Percentiles rank a stretch among this genome's conserved stretches.
Evolutionary conservation across 257 asterid species (phyloP).

Genomic region (Scutellaria barbata): DNA sequence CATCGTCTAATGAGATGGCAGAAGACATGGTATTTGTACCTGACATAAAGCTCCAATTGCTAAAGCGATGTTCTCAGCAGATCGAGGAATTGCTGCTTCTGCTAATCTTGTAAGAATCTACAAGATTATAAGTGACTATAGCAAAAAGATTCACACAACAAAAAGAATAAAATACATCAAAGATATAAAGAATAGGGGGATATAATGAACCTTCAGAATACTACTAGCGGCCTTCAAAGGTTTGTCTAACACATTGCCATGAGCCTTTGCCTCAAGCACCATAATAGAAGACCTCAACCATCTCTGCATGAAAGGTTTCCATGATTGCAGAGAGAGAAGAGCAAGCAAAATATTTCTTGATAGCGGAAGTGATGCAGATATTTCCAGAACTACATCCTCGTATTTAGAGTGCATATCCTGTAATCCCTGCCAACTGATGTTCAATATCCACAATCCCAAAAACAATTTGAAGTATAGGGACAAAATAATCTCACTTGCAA

Average conservation of each 20-base stretch:
- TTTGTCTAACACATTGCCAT: constrained; percentile 58
- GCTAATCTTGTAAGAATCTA: constrained; percentile 71
- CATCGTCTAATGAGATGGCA: constrained; percentile 16
- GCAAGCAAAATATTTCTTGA: constrained; percentile 85
- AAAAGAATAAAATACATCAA: constrained; percentile 23
- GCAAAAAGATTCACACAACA: constrained; percentile 25
- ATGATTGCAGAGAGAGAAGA: constrained; percentile 83
- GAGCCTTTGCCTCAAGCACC: constrained; percentile 64
- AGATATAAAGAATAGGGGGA: constrained; percentile 23
- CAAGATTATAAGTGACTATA: constrained; percentile 27
- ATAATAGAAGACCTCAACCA: constrained; percentile 81
- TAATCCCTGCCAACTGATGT: constrained; percentile 49
- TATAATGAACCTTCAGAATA: constrained; percentile 71
- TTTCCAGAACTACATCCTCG: constrained; percentile 69
- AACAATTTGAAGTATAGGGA: constrained; percentile 19
- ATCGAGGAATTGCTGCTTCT: constrained; percentile 73
- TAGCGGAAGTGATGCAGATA: constrained; percentile 79
- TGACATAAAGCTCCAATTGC: constrained; percentile 89
- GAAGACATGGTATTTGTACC: constrained; percentile 47
- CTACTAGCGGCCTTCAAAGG: constrained; percentile 72
- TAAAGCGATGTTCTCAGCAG: constrained; percentile 87
- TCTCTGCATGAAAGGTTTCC: constrained; percentile 93
- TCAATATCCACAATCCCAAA: constrained; percentile 35
- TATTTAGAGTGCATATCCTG: constrained; percentile 64
- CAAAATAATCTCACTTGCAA: constrained; percentile 58